Percentiles rank a stretch among this genome's conserved stretches.
Evolutionary conservation across 2,329 filamentous ascomycete genomes (phyloP).

Genomic region (Cladosporium velox): DNA sequence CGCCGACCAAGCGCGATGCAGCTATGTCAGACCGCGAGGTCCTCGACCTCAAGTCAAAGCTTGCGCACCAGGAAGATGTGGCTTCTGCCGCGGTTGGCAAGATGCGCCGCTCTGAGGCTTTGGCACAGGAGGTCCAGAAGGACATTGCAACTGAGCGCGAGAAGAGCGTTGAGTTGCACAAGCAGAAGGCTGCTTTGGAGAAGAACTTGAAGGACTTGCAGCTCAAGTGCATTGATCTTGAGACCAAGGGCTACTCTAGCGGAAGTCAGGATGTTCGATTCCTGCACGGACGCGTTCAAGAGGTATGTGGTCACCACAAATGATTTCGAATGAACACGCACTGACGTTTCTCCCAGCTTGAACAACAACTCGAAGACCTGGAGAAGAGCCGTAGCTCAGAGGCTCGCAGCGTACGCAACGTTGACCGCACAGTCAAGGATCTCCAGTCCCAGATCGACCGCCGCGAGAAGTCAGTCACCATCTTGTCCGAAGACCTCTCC

Average conservation of each 20-base stretch:
- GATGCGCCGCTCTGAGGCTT: conserved; percentile 89
- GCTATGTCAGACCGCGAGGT: conserved; percentile 87
- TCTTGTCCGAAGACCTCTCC: conserved; percentile 79
- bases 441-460: conserved; percentile 89
- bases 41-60: conserved; percentile 80
- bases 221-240: conserved; percentile 84
- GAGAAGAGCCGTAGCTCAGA: conserved; percentile 80
- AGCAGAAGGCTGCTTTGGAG: conserved; percentile 86
- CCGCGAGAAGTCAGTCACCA: conserved; percentile 79
- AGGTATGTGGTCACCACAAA: conserved; percentile 61
- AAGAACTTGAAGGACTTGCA: conserved; percentile 90
- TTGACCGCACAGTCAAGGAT: conserved; percentile 92
- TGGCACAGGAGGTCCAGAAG: conserved; percentile 87
- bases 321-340: conserved; percentile 2
- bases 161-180: conserved; percentile 75
- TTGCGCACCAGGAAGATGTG: conserved; percentile 93
- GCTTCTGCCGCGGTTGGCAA: conserved; percentile 90
- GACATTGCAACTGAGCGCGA: conserved; percentile 88
- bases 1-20: conserved; percentile 83
- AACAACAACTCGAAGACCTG: conserved; percentile 74
- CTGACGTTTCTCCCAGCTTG: conserved; percentile 40
- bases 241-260: conserved; percentile 95
- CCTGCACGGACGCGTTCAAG: conserved; percentile 89
- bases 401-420: conserved; percentile 83
- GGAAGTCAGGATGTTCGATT: conserved; percentile 95